Evolutionary conservation across 306 rosid species (phyloP), one percentile per base, ranked within the genome.

Genomic region (Abrus pulchellus): DNA sequence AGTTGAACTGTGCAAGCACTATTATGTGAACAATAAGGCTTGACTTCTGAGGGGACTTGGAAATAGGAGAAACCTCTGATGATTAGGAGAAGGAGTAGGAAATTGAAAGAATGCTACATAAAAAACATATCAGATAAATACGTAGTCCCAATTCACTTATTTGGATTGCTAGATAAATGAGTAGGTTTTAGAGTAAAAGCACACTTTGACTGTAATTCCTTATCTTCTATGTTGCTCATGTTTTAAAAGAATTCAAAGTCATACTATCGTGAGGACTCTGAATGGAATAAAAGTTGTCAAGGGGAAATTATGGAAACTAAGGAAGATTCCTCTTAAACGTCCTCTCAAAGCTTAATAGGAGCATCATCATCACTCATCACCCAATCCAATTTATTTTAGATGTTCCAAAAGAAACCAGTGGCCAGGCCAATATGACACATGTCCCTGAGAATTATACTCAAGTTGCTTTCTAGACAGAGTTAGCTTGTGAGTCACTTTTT

Each of bases 141-240:
- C 2, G 1, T 12, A 57, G 36, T 74, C n/a, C 73, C 29, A 49
- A 14, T 64, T 43, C 29, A 49, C 73, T 27, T 27, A 64, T 64
- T 61, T 34, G 36, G 50, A 50, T 64, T 62, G 28, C 65, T 64
- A 53, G 74, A 76, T 64, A n/a, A 76, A 63, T 12, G 43, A 64
- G 28, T 50, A 27, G 32, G 62, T 64, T 76, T 36, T 20, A 20
- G 64, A 34, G 73, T 49, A 36, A 76, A 36, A 64, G 40, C 49
- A 36, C 48, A 76, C 27, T 20, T 41, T 60, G 59, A 12, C 36
- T 49, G 64, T 62, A 20, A 43, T 14, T 75, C 34, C 5, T 32
- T 57, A 29, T 33, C n/a, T 74, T 70, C 33, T 12, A 70, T 49
- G 14, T 50, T 33, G 12, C 43, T 12, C 30, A 20, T 28, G 54